These are phyloP conservation scores for Mariannaea sp. DNA, from an alignment of 2,329 filamentous ascomycete species.

Conservation along the genomic window DNA sequence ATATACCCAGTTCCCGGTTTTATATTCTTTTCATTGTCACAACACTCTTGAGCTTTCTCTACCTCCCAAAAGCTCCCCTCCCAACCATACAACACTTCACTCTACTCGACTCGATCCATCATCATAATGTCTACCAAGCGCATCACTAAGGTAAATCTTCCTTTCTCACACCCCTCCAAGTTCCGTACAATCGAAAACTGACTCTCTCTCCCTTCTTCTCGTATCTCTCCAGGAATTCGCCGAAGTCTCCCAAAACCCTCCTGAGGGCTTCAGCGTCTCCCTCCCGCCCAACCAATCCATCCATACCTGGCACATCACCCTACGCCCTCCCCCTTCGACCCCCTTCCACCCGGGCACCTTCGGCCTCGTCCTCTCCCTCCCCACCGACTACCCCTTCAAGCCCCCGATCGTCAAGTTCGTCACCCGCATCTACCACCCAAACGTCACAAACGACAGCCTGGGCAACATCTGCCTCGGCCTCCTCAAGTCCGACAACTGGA, in stretches of 20 bases:
- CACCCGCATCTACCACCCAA: slow-evolving; percentile 95
- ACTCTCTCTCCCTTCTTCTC: background rate
- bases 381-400: slow-evolving; percentile 88
- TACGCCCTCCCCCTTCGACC: slow-evolving; percentile 51
- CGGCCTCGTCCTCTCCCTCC: slow-evolving; percentile 73
- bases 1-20: no score
- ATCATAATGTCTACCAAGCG: slow-evolving; percentile 50
- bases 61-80: no score
- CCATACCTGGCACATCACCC: slow-evolving; percentile 57
- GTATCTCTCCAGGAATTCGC: slow-evolving; percentile 53
- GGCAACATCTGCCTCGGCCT: slow-evolving; percentile 86
- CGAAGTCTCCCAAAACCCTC: slow-evolving; percentile 55
- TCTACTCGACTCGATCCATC: background rate
- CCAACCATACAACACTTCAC: background rate
- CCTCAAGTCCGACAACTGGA: slow-evolving; percentile 88
- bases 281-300: slow-evolving; percentile 55
- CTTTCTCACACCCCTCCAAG: background rate
- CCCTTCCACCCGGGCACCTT: slow-evolving; percentile 71
- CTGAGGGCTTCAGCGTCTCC: slow-evolving; percentile 52
- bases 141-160: slow-evolving; percentile 48
- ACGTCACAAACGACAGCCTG: slow-evolving; percentile 84
- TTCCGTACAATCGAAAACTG: no score
- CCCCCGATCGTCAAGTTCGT: slow-evolving; percentile 77
- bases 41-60: no score
- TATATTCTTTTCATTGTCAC: no score